Evolutionary conservation across 495 filamentous ascomycete species (phyloP).

Genomic region (Aspergillus nidulans): DNA sequence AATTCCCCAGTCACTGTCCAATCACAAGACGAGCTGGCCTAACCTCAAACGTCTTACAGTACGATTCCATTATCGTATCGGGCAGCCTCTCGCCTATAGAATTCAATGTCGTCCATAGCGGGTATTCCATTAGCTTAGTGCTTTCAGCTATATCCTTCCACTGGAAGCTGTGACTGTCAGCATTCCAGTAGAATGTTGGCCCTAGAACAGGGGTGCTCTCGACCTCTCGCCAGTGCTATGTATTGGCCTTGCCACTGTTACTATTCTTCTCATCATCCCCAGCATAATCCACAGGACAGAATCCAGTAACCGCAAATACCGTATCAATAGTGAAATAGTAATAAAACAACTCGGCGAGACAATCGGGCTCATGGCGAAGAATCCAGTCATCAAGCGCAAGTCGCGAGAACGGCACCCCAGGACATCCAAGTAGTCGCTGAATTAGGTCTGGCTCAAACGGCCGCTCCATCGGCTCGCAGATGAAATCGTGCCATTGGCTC

Average conservation of each 20-base stretch:
- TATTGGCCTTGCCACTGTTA: not conserved
- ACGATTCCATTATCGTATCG: no score
- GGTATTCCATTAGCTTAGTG: no score
- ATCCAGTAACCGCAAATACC: not conserved
- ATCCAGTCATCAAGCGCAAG: no score
- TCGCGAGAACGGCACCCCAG: not conserved
- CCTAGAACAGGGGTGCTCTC: not conserved
- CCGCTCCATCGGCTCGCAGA: not conserved
- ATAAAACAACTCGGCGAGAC: no score
- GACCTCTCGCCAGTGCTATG: not conserved
- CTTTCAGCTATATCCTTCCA: not conserved
- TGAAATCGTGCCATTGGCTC: not conserved
- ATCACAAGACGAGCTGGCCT: no score
- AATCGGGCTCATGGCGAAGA: not conserved
- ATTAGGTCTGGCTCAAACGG: not conserved
- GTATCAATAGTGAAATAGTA: no score
- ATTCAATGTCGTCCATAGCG: no score
- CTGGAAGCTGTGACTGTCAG: not conserved
- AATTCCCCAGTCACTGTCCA: no score
- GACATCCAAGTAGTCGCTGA: not conserved
- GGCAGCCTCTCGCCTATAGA: no score
- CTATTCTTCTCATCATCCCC: no score
- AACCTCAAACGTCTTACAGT: no score
- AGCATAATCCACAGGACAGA: no score
- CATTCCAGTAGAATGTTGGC: not conserved